Base-by-base conservation (phyloP, 139 green algal genomes). In the Spirogloea muscicola region DNA sequence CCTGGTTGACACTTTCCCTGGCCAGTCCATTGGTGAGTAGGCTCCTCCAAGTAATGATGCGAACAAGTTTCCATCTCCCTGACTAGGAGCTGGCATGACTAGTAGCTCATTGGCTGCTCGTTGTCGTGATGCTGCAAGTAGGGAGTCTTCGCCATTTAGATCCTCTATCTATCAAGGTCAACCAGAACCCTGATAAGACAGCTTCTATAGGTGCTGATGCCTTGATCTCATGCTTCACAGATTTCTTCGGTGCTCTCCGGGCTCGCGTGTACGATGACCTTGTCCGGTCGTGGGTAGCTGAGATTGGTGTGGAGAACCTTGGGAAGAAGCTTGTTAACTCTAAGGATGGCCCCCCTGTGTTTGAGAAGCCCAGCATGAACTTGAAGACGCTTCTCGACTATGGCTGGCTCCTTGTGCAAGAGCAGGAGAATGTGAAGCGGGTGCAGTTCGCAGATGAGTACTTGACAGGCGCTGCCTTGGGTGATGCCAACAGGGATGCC, bases 361-460 rank as follows among this genome's bases (percentile, higher is more conserved):
- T 86, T 39, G 91, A 92, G 41, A 90, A 90, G 82, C 91, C 90
- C n/a, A 25, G 66, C 27, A 98, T 98, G 91, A 87, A 58, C 62
- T 63, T 96, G 49, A 75, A 90, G 10, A 80, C 87, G 37, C 86
- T 98, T 36, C 83, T 98, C 70, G 82, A 88, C 76, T 96, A 97
- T 84, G 93, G 94, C 79, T 87, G 89, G 62, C 9, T 76, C 34
- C 78, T 99, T 60, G 89, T 94, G 21, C 77, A 91, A n/a, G 94
- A 99, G 90, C 94, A 97, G 87, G 93, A 99, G 85, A 99, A 99
- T 80, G 90, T 99, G 21, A 95, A 93, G 87, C 91, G 94, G 59
- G 92, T 98, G 86, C 94, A 99, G 91, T 87, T 98, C 74, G 94
- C 94, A 0, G 91, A 97, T 55, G 82, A 84, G 41, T 98, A 98